Percentiles rank a stretch among this genome's conserved stretches.
Evolutionary conservation across 1,284 basidiomycete genomes (phyloP).

Genomic region (Xerocomus cyaneibrunnescens): DNA sequence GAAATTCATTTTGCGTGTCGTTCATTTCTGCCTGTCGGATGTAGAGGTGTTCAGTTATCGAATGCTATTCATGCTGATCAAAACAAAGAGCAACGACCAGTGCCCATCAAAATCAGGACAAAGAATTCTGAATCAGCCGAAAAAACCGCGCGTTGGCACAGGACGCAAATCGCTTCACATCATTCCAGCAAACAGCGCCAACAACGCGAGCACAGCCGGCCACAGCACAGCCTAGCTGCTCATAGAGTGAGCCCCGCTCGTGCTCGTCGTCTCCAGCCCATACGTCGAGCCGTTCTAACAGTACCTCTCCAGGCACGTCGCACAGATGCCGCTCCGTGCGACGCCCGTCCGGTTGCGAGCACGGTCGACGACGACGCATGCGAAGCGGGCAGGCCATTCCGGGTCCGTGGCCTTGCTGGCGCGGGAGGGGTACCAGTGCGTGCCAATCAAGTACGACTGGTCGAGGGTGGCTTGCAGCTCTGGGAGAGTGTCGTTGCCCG

Average conservation of each 20-base stretch:
- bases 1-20: neutral
- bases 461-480: constrained; percentile 23
- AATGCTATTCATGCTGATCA: constrained; percentile 7
- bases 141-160: neutral
- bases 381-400: constrained; percentile 40
- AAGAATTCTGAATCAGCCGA: neutral
- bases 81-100: neutral
- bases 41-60: neutral
- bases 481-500: constrained; percentile 24
- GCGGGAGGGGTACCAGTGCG: constrained; percentile 13
- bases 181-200: neutral
- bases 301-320: constrained; percentile 35
- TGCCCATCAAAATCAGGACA: constrained; percentile 1
- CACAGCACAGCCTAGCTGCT: neutral
- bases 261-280: neutral
- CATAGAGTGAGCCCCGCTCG: constrained; percentile 8
- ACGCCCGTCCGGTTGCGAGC: constrained; percentile 26
- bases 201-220: constrained; percentile 3
- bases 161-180: neutral
- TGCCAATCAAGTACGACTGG: neutral
- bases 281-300: constrained; percentile 26
- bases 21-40: neutral
- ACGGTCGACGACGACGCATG: constrained; percentile 41
- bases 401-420: constrained; percentile 21
- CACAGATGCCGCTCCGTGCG: constrained; percentile 33